Conservation (phyloP, 106 monocot species). For the Chionographis japonica region DNA sequence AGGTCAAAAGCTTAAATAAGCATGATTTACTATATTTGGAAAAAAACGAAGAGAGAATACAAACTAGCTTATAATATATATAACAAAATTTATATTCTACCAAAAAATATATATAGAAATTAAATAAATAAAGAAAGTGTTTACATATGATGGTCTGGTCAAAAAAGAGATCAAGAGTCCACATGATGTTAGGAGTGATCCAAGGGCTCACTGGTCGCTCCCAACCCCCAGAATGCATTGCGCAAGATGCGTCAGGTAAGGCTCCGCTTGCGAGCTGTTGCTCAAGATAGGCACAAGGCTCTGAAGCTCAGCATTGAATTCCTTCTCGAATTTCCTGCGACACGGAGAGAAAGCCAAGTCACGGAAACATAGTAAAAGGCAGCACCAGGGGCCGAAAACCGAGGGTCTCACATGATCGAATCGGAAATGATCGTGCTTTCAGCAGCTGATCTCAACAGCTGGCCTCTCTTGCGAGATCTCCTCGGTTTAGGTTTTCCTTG, state of each 20-base stretch:
- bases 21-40: too few species aligned
- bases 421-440: constrained; percentile 43
- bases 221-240: constrained; percentile 78
- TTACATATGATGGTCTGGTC: too few species aligned
- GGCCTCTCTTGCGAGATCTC: constrained; percentile 17
- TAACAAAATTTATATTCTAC: too few species aligned
- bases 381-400: neutral
- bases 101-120: too few species aligned
- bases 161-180: too few species aligned
- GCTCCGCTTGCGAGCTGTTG: constrained; percentile 76
- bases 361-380: neutral
- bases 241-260: constrained; percentile 86
- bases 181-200: neutral
- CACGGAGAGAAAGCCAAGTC: neutral
- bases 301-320: constrained; percentile 72
- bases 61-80: too few species aligned
- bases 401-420: constrained; percentile 55
- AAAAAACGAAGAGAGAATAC: too few species aligned
- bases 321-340: constrained; percentile 75
- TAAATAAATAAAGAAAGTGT: too few species aligned
- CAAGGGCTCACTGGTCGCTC: constrained; percentile 28
- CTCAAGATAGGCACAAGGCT: constrained; percentile 72
- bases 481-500: constrained; percentile 25
- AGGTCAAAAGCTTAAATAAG: too few species aligned
- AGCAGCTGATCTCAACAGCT: constrained; percentile 27